Evolutionary conservation across 106 monocot species (phyloP).

Genomic region (Xerophyta viscosa): DNA sequence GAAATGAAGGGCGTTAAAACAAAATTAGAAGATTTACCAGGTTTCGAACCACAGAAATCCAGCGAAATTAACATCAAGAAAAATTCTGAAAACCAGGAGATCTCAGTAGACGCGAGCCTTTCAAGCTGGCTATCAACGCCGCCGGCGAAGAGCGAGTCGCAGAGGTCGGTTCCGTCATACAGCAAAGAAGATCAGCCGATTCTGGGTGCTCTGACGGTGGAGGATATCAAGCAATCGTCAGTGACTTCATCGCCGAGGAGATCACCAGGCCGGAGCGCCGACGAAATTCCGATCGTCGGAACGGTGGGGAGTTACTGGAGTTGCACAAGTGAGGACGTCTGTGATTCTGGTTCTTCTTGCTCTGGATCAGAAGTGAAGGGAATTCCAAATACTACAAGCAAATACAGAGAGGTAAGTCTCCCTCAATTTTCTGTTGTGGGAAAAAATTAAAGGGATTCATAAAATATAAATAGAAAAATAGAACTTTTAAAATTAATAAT

Average conservation of each 20-base stretch:
- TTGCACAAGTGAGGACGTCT: constrained; percentile 8
- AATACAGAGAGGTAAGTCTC: constrained; percentile 57
- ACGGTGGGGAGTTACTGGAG: constrained; percentile 80
- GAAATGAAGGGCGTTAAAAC: constrained; percentile 25
- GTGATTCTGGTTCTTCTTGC: constrained; percentile 11
- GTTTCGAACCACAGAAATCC: too few species aligned
- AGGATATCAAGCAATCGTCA: constrained; percentile 55
- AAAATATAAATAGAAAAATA: too few species aligned
- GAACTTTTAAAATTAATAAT: too few species aligned
- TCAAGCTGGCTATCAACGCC: constrained; percentile 59
- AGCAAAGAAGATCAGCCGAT: constrained; percentile 67
- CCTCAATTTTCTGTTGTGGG: too few species aligned
- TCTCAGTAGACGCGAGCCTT: constrained; percentile 77
- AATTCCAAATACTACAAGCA: constrained; percentile 68
- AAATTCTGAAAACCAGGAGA: constrained; percentile 23
- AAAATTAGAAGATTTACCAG: too few species aligned
- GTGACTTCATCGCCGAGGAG: constrained; percentile 46
- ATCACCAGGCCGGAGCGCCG: constrained; percentile 53
- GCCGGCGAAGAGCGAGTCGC: constrained; percentile 15
- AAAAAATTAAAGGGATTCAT: too few species aligned
- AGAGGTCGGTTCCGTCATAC: constrained; percentile 23
- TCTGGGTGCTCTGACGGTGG: constrained; percentile 67
- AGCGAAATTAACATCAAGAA: constrained; percentile 35
- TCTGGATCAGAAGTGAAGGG: constrained; percentile 26
- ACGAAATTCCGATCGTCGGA: constrained; percentile 74